A percentile compares a stretch with the other conserved stretches of the same genome.
phyloP scores from a whole-genome alignment of 169 alveolate species.

The Eimeria nieschulzi region DNA sequence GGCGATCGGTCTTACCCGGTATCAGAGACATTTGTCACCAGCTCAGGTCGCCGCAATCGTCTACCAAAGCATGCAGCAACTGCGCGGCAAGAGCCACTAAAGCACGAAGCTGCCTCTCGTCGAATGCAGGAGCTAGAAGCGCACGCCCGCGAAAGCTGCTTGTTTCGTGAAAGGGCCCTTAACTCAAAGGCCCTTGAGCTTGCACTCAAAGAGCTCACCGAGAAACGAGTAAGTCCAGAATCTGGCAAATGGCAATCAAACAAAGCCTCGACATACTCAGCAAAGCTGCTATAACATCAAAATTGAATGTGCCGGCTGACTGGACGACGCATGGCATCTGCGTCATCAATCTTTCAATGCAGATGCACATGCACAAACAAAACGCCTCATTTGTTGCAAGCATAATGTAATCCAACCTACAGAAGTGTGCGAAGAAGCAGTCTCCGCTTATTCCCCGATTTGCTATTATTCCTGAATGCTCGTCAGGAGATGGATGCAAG shows the following conservation, averaged over 20 bases:
- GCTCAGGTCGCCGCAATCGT: slow-evolving; percentile 62
- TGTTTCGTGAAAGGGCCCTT: slow-evolving; percentile 46
- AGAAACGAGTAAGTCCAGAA: slow-evolving; percentile 20
- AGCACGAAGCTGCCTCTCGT: slow-evolving; percentile 35
- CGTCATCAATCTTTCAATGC: too few relatives aligned
- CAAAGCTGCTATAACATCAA: too few relatives aligned
- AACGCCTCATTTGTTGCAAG: too few relatives aligned
- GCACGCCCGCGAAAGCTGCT: slow-evolving; percentile 35
- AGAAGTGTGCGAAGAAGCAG: too few relatives aligned
- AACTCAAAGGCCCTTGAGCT: slow-evolving; percentile 44
- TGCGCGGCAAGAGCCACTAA: neutral
- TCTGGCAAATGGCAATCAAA: neutral
- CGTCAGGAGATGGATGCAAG: neutral
- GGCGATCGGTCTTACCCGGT: slow-evolving; percentile 63
- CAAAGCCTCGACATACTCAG: neutral
- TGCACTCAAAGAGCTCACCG: slow-evolving; percentile 53
- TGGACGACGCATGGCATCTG: too few relatives aligned
- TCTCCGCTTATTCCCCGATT: too few relatives aligned
- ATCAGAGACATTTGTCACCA: slow-evolving; percentile 58
- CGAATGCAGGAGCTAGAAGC: slow-evolving; percentile 25
- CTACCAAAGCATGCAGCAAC: slow-evolving; percentile 15
- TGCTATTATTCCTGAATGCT: too few relatives aligned
- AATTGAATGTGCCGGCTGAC: too few relatives aligned
- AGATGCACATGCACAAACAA: too few relatives aligned
- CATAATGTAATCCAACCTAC: too few relatives aligned